Evolutionary conservation across 148 eudicot species (phyloP), one percentile per base, ranked within the genome.

Genomic region (Camellia sinensis): DNA sequence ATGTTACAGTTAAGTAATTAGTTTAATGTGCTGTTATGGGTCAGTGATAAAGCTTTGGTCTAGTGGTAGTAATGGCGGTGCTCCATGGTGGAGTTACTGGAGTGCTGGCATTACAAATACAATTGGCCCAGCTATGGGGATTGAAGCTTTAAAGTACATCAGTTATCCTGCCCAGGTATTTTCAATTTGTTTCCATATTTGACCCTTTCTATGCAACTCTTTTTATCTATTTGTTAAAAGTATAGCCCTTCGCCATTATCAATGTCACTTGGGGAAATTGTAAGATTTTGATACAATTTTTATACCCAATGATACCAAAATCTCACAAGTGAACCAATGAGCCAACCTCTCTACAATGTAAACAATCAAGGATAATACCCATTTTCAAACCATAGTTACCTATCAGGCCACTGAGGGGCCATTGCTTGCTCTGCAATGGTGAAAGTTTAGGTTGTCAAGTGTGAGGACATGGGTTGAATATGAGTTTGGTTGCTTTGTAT

Each of bases 81-180:
- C 99, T 81, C 97, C 97, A 15, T 94, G 97, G 98, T 93, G 97
- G 97, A 94, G 95, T 87, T 96, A 89, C 79, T 94, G 99, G 98
- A 91, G 99, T 91, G 99, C 98, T 14, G 97, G 99, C 48, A 92
- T 96, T 78, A 96, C 99, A 45, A 96, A 96, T 81, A 91, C 99
- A 0, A 94, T 96, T 80, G 99, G 99, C n/a, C 99, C 99, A 0
- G 99, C 99, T 60, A 94, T 96, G 99, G 98, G 99, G n/a, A 96
- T 96, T 85, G 98, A 96, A 78, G 98, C 98, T 6, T 80, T 94
- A 85, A 96, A 94, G 86, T 96, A 94, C 81, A 96, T 94, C 64
- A 96, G 99, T 80, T 96, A 96, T 67, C 98, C 99, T 80, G 99
- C 95, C 46, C 99, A 96, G 97, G 98, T 76, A 82, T 78, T 82